Percentiles rank a stretch among this genome's conserved stretches.
Conservation (phyloP, 2,329 filamentous ascomycete species). For the Nigrospora osmanthi region DNA sequence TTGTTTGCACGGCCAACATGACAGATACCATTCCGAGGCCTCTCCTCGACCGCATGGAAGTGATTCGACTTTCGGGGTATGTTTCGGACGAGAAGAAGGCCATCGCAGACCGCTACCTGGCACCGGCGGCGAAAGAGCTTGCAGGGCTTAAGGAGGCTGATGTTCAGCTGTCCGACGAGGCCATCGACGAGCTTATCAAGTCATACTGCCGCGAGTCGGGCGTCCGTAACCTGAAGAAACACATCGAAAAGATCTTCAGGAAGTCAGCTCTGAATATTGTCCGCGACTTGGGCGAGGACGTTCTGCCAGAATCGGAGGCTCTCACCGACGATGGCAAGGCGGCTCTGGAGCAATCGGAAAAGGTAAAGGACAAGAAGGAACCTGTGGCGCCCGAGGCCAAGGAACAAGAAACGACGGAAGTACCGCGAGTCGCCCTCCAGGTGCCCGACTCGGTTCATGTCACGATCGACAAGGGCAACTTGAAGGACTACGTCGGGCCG, state of each 20-base stretch:
- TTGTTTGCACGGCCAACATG: constrained; percentile 94
- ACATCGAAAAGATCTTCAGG: constrained; percentile 97
- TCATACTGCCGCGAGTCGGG: constrained; percentile 97
- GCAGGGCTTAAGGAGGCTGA: constrained; percentile 86
- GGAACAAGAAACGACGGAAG: constrained; percentile 58
- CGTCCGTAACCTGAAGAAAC: constrained; percentile 96
- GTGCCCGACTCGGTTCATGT: constrained; percentile 86
- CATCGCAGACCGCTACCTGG: constrained; percentile 88
- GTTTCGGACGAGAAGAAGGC: constrained; percentile 99
- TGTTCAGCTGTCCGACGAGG: constrained; percentile 77
- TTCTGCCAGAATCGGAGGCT: constrained; percentile 60
- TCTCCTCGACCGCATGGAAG: constrained; percentile 90
- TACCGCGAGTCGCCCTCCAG: constrained; percentile 67
- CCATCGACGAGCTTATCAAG: constrained; percentile 95
- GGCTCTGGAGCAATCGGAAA: constrained; percentile 46
- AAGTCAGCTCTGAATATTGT: constrained; percentile 98
- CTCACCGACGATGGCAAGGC: constrained; percentile 80
- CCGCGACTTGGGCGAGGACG: constrained; percentile 83
- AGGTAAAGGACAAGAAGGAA: constrained; percentile 39
- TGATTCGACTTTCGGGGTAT: constrained; percentile 93
- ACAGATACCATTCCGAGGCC: constrained; percentile 94
- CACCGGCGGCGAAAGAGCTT: constrained; percentile 88
- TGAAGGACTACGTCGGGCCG: constrained; percentile 95
- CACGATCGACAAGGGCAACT: constrained; percentile 76
- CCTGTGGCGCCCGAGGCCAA: constrained; percentile 26